Conservation (phyloP, 306 rosid species). For the Hippophae gyantsensis region DNA sequence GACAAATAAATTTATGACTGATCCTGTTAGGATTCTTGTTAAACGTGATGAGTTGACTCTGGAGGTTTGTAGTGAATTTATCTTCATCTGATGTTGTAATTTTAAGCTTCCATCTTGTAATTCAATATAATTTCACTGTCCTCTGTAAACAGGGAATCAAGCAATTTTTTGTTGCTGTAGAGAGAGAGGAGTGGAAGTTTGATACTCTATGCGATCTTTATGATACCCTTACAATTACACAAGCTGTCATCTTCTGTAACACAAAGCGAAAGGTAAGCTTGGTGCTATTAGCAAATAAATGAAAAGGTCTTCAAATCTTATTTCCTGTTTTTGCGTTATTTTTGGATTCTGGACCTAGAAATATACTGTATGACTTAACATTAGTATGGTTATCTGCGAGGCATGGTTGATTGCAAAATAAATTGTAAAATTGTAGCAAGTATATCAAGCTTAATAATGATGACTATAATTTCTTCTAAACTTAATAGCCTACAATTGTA, state of each 20-base stretch:
- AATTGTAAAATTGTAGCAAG: no score
- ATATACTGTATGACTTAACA: no score
- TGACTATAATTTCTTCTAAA: no score
- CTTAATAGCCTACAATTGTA: no score
- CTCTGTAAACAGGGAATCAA: slow-evolving; percentile 70
- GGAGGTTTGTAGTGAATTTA: slow-evolving; percentile 47
- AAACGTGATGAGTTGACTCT: slow-evolving; percentile 98
- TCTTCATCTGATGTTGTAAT: not conserved
- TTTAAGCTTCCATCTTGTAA: slow-evolving; percentile 10
- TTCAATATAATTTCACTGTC: slow-evolving; percentile 8
- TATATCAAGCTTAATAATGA: no score
- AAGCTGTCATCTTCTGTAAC: slow-evolving; percentile 97
- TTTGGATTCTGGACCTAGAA: not conserved
- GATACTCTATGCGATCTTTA: slow-evolving; percentile 96
- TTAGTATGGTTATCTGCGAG: no score
- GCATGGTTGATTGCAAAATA: no score
- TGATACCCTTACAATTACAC: slow-evolving; percentile 91
- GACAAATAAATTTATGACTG: slow-evolving; percentile 95
- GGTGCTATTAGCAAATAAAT: not conserved
- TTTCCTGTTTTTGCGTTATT: not conserved
- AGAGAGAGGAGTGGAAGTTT: slow-evolving; percentile 95
- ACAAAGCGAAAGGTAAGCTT: slow-evolving; percentile 79
- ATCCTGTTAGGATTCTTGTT: slow-evolving; percentile 92
- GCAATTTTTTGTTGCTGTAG: slow-evolving; percentile 97
- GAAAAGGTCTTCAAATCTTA: not conserved